Evolutionary conservation across 345 rosid species (phyloP), one percentile per base, ranked within the genome.

Genomic region (Crucihimalaya himalaica): DNA sequence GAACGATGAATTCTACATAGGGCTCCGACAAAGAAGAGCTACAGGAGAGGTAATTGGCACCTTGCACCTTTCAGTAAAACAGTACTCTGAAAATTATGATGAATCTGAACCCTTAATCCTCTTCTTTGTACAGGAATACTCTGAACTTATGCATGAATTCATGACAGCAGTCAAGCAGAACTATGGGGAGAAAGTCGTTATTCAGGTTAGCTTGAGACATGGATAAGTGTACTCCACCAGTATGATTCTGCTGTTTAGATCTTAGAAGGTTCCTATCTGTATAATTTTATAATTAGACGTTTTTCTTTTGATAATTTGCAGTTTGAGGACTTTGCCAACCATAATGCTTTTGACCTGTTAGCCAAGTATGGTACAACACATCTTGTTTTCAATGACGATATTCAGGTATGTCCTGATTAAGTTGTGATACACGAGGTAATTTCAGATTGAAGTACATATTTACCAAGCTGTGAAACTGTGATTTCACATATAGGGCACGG

Each of bases 261-360:
- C 58, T 40, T 43, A 13, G 62, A 52, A 15, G 43, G 55, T 55
- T 43, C 25, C 39, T 10, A 14, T 61, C 42, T 27, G 9, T 45
- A 8, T 53, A 15, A 15, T 52, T 8, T 68, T 19, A 35, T 40
- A 47, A 28, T 42, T 16, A 40, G 19, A 75, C 23, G 14, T 37
- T 16, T 68, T 54, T 42, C 50, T 10, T 61, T 42, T 62, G 63
- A 35, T 60, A 40, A 14, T 51, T 78, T 84, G 81, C 90, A 94
- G 97, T 95, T 88, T 76, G 99, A 95, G 80, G 97, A 95, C 83
- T 95, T 95, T 23, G 99, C 99, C 23, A 95, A 95, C 82, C 99
- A 95, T 81, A 92, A 92, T 79, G 99, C 99, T 56, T 95, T 95
- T 52, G 92, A 91, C 63, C 82, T 95, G 69, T 86, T 95, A 20